phyloP scores from a whole-genome alignment of 139 green algal genomes.

The Asterochloris erici region DNA sequence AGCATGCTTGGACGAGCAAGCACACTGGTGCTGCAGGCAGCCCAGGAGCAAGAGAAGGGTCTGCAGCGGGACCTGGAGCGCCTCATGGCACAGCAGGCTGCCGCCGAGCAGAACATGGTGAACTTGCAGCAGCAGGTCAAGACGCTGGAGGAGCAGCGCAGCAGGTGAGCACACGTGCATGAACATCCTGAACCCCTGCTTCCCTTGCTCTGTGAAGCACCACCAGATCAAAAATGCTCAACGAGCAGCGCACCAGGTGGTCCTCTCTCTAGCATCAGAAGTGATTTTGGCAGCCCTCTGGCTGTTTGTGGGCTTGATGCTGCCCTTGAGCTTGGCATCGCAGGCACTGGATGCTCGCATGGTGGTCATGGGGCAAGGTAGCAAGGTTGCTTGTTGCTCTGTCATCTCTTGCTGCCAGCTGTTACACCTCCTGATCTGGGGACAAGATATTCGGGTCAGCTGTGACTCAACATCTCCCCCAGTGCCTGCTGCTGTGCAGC shows the following conservation, averaged over 20 bases:
- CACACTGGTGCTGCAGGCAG: background rate
- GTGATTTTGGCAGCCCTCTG: background rate
- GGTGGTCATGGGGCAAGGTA: background rate
- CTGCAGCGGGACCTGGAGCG: constrained; percentile 10
- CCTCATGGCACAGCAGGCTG: background rate
- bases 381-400: background rate
- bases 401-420: background rate
- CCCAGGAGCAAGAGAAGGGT: constrained; percentile 3
- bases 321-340: background rate
- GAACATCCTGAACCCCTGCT: background rate
- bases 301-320: background rate
- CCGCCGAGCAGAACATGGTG: background rate
- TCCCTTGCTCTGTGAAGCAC: background rate
- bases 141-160: constrained; percentile 13
- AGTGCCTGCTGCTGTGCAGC: background rate
- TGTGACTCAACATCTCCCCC: background rate
- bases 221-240: background rate
- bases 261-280: background rate
- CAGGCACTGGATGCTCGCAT: background rate
- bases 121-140: constrained; percentile 12
- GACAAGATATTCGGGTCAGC: background rate
- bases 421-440: background rate
- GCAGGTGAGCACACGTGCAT: background rate
- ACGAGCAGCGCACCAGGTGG: background rate
- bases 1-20: no score